These are phyloP conservation scores for Peniophora sp. DNA, from an alignment of 1,284 basidiomycete genomes.

Conservation along the genomic window DNA sequence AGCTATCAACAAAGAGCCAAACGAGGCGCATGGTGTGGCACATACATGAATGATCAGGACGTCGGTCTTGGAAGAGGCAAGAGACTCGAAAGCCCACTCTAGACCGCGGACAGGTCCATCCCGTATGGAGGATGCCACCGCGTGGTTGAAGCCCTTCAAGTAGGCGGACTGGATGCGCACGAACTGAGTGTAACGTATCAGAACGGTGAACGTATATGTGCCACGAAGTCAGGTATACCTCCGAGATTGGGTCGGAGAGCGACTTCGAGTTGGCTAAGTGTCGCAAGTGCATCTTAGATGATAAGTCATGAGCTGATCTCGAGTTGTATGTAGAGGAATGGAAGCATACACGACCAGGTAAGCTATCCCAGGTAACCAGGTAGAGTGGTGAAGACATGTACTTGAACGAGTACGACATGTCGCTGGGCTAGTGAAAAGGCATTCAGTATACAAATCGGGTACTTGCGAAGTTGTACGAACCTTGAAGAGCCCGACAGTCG, in stretches of 20 bases:
- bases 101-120: conserved; percentile 63
- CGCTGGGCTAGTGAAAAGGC: conserved; percentile 50
- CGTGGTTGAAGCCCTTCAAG: conserved; percentile 63
- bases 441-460: not conserved
- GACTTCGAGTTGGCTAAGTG: conserved; percentile 27
- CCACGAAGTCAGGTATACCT: conserved; percentile 15
- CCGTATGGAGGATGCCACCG: conserved; percentile 64
- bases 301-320: not conserved
- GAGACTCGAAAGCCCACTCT: conserved; percentile 38
- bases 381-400: conserved; percentile 67
- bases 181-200: conserved; percentile 21
- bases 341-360: too few relatives aligned
- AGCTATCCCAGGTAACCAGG: conserved; percentile 28
- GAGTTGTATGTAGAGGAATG: too few relatives aligned
- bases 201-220: not conserved
- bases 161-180: conserved; percentile 67
- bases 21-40: conserved; percentile 4
- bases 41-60: conserved; percentile 60
- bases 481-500: conserved; percentile 60
- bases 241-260: conserved; percentile 27
- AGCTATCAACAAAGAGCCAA: too few relatives aligned
- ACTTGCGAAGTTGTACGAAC: conserved; percentile 22
- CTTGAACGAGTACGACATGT: conserved; percentile 61
- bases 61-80: conserved; percentile 26
- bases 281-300: conserved; percentile 39